Evolutionary conservation across 495 filamentous ascomycete species (phyloP), one percentile per base, ranked within the genome.

Genomic region (Annulohypoxylon stygium): DNA sequence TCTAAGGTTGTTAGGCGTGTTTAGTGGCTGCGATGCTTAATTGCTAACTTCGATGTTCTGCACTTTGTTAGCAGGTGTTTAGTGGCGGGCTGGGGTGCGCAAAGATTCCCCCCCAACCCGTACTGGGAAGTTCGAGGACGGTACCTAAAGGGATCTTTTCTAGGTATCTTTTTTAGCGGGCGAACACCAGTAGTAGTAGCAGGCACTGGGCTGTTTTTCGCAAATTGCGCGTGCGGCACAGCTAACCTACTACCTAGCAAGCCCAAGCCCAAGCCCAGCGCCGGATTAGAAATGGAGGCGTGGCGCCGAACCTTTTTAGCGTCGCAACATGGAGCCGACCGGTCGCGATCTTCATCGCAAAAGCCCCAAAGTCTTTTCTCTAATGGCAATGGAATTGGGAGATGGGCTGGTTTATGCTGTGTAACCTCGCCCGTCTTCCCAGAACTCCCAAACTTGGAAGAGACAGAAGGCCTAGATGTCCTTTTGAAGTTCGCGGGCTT

Each of bases 161-260:
- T 23, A 23, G 20, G 20, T 23, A 23, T 23, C 43, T 47, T 47
- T 20, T 7, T 47, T 47, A 47, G 43, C n/a, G 43, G 37, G 2
- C 37, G 9, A 2, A 11, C 37, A 12, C 37, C 37, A 30, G 30
- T 30, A 4, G 4, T 12, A 14, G 11, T 11, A 14, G 14, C 39
- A 5, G 39, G 12, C 12, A 14, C 10, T 43, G 39, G 12, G 12
- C 39, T 14, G 11, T 11, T 43, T 14, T 43, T 45, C 48, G 26
- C 34, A 74, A 71, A 75, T 71, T 70, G 72, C 67, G 72, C 33
- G 67, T 75, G 62, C 63, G 72, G 72, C 72, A 71, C 72, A 75
- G 72, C 63, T 39, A 39, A 2, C 20, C 20, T 23, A 23, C 20
- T 23, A 23, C 20, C 20, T 23, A 23, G 20, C 5, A 30, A 6